Evolutionary conservation across 169 alveolate species (phyloP).

Genomic region (Eimeria acervulina): DNA sequence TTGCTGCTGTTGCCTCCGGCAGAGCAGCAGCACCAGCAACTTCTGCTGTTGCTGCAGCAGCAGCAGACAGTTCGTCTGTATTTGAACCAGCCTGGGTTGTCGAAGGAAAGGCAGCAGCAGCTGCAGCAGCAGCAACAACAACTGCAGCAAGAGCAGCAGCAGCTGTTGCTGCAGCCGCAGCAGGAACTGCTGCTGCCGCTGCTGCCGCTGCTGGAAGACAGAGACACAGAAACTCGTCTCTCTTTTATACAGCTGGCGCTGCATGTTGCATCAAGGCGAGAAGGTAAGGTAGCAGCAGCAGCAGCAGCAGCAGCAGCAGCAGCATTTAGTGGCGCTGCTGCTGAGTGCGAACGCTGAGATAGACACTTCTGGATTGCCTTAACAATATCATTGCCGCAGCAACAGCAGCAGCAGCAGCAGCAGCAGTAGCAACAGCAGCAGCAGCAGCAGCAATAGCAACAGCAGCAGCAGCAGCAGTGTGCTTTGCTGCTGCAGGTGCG

Average conservation of each 20-base stretch:
- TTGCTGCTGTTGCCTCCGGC: slow-evolving; percentile 14
- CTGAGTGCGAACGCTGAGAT: slow-evolving; percentile 93
- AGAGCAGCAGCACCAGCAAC: slow-evolving; percentile 52
- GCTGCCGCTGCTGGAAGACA: slow-evolving; percentile 88
- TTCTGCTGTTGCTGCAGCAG: slow-evolving; percentile 55
- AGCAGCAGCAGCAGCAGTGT: too few species aligned
- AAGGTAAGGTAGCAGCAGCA: slow-evolving; percentile 84
- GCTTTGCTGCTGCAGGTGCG: slow-evolving; percentile 11
- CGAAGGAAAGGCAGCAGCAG: slow-evolving; percentile 65
- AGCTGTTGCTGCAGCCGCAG: neutral
- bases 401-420: slow-evolving; percentile 88
- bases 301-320: slow-evolving; percentile 88
- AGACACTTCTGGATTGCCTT: slow-evolving; percentile 66
- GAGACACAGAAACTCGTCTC: slow-evolving; percentile 90
- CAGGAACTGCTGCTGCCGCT: slow-evolving; percentile 29
- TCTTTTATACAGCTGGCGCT: slow-evolving; percentile 10
- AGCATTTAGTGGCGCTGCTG: slow-evolving; percentile 88
- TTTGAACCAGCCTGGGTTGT: slow-evolving; percentile 8
- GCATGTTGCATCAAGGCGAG: slow-evolving; percentile 2
- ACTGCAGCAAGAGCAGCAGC: neutral
- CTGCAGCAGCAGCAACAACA: slow-evolving; percentile 31
- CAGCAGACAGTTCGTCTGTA: slow-evolving; percentile 31
- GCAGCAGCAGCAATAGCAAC: neutral
- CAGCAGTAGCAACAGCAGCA: slow-evolving; percentile 90
- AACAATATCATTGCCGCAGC: slow-evolving; percentile 87